Conservation (phyloP, 2,329 filamentous ascomycete species). For the Berkeleyomyces basicola region DNA sequence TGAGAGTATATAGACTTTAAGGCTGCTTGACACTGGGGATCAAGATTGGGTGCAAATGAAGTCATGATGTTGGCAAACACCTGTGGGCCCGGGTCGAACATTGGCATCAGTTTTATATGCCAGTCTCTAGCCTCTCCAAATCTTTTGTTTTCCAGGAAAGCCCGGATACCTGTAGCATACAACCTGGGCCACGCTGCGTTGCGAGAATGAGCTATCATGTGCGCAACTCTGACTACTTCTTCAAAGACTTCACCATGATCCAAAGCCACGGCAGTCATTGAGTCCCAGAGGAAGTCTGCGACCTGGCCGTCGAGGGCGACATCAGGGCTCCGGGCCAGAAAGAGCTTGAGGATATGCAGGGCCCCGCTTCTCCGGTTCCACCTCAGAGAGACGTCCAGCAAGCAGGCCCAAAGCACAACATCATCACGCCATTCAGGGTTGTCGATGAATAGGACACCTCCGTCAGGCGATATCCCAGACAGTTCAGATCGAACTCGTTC, state of each 20-base stretch:
- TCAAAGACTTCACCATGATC: slow-evolving; percentile 2
- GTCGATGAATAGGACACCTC: slow-evolving; percentile 5
- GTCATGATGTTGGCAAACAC: slow-evolving; percentile 29
- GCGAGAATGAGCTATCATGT: neutral
- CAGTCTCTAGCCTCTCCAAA: slow-evolving; percentile 27
- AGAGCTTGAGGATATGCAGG: slow-evolving; percentile 3
- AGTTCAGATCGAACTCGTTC: slow-evolving; percentile 4
- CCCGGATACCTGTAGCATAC: slow-evolving; percentile 30
- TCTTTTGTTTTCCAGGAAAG: slow-evolving; percentile 25
- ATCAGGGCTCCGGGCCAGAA: slow-evolving; percentile 5
- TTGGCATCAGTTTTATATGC: slow-evolving; percentile 29
- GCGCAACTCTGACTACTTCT: neutral
- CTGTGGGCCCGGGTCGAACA: slow-evolving; percentile 26
- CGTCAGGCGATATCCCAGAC: neutral
- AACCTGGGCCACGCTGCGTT: slow-evolving; percentile 30
- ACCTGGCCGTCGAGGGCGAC: slow-evolving; percentile 7
- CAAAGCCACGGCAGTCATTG: slow-evolving; percentile 9
- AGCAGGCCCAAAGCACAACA: slow-evolving; percentile 8
- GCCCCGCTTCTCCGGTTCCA: slow-evolving; percentile 10
- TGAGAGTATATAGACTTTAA: slow-evolving; percentile 30
- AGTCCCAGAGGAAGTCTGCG: slow-evolving; percentile 10
- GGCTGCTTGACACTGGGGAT: slow-evolving; percentile 22
- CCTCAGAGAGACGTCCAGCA: slow-evolving; percentile 8
- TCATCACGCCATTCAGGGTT: slow-evolving; percentile 7
- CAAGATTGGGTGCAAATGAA: slow-evolving; percentile 24